Evolutionary conservation across 495 filamentous ascomycete genomes (phyloP).

Genomic region (Talaromyces proteolyticus): DNA sequence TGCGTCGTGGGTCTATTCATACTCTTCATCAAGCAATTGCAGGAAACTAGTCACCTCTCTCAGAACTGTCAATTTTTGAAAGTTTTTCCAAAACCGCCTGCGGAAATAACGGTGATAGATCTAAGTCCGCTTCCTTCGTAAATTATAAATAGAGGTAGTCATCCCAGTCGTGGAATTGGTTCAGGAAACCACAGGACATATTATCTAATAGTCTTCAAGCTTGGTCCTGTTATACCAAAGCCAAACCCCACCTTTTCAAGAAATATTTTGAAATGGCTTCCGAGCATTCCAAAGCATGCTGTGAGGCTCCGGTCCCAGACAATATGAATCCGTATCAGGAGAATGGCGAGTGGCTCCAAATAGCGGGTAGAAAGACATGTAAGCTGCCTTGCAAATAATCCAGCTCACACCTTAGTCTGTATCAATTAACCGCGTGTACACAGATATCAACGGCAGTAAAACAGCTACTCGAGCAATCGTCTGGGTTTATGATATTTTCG

Average conservation of each 20-base stretch:
- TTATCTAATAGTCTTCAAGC: background rate
- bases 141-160: background rate
- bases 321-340: conserved; percentile 13
- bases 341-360: conserved; percentile 16
- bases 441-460: conserved; percentile 19
- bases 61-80: background rate
- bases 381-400: conserved; percentile 1
- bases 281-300: conserved; percentile 7
- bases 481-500: conserved; percentile 26
- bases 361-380: conserved; percentile 24
- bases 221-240: background rate
- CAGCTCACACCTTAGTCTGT: background rate
- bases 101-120: background rate
- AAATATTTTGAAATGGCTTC: background rate
- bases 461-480: conserved; percentile 18
- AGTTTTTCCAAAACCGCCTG: background rate
- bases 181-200: too few relatives aligned
- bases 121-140: background rate
- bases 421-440: background rate
- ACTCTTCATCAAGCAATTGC: background rate
- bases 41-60: too few relatives aligned
- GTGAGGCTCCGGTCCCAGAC: conserved; percentile 2
- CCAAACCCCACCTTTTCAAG: background rate
- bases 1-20: background rate
- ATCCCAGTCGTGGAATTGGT: background rate